Conservation (phyloP, 2,329 filamentous ascomycete genomes). For the Neoscytalidium dimidiatum region DNA sequence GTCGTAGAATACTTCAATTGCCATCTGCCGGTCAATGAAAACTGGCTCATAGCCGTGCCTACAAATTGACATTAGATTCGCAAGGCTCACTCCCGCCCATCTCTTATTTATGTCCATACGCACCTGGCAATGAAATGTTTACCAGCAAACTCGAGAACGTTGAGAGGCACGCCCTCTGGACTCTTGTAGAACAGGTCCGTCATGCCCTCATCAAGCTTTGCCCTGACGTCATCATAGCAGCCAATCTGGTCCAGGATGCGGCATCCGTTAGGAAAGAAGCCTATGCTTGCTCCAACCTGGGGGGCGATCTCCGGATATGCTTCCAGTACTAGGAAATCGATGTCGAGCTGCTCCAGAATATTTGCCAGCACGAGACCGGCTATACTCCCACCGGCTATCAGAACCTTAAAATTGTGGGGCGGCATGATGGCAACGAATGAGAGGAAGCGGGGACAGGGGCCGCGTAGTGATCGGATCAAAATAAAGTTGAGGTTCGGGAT, state of each 20-base stretch:
- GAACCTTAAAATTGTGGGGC: background rate
- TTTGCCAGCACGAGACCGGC: slow-evolving; percentile 10
- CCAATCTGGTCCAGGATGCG: slow-evolving; percentile 20
- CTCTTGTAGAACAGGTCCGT: background rate
- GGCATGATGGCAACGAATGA: background rate
- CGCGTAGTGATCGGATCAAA: background rate
- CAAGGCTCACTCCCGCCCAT: background rate
- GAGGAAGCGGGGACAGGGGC: background rate
- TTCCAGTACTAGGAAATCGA: slow-evolving; percentile 24
- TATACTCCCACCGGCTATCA: slow-evolving; percentile 14
- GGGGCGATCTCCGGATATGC: slow-evolving; percentile 24
- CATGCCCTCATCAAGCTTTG: background rate
- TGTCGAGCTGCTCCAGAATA: background rate
- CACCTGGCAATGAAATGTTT: background rate
- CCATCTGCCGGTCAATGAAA: slow-evolving; percentile 18
- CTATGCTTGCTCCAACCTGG: slow-evolving; percentile 26
- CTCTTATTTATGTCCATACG: background rate
- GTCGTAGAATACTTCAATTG: slow-evolving; percentile 26
- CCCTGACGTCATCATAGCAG: background rate
- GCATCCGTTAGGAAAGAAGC: slow-evolving; percentile 21
- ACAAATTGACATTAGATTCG: background rate
- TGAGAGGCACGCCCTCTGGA: background rate
- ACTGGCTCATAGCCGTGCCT: slow-evolving; percentile 2
- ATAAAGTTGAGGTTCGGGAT: background rate
- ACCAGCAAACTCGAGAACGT: background rate